These are phyloP conservation scores for Malassezia sympodialis DNA, from an alignment of 1,284 basidiomycete species.

Conservation along the genomic window DNA sequence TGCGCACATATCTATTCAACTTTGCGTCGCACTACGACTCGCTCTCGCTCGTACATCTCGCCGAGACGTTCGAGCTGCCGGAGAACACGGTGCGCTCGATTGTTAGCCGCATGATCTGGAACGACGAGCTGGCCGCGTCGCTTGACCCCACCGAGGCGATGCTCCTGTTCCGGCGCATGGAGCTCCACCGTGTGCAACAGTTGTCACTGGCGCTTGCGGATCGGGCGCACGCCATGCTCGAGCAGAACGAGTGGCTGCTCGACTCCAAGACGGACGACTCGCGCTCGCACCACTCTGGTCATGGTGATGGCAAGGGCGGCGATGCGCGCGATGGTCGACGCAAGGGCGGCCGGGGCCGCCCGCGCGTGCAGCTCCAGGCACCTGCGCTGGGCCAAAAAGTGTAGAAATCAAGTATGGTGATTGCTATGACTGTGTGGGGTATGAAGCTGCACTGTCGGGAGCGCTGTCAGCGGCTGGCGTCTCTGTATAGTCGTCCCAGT, in stretches of 20 bases:
- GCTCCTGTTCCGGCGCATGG: slow-evolving; percentile 76
- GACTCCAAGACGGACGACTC: slow-evolving; percentile 67
- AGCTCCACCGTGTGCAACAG: slow-evolving; percentile 55
- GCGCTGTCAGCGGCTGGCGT: neutral
- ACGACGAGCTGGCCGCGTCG: slow-evolving; percentile 83
- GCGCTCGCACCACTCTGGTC: neutral
- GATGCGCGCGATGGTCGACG: slow-evolving; percentile 30
- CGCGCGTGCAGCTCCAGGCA: slow-evolving; percentile 34
- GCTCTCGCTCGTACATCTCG: slow-evolving; percentile 73
- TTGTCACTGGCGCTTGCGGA: slow-evolving; percentile 60
- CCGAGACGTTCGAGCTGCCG: slow-evolving; percentile 75
- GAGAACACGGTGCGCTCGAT: slow-evolving; percentile 73
- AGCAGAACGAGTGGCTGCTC: slow-evolving; percentile 88
- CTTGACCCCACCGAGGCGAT: slow-evolving; percentile 77
- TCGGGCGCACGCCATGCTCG: slow-evolving; percentile 74
- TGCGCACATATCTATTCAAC: slow-evolving; percentile 96
- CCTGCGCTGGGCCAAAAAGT: slow-evolving; percentile 38
- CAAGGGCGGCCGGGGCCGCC: slow-evolving; percentile 34
- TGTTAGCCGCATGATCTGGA: slow-evolving; percentile 98
- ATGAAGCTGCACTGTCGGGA: neutral
- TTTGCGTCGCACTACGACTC: slow-evolving; percentile 90
- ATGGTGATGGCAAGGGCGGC: slow-evolving; percentile 16
- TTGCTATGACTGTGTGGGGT: neutral
- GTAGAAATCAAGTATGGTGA: slow-evolving; percentile 6
- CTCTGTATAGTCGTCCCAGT: slow-evolving; percentile 5